Evolutionary conservation across 176 grass and related monocot genomes (phyloP).

Genomic region (Triticum aestivum): DNA sequence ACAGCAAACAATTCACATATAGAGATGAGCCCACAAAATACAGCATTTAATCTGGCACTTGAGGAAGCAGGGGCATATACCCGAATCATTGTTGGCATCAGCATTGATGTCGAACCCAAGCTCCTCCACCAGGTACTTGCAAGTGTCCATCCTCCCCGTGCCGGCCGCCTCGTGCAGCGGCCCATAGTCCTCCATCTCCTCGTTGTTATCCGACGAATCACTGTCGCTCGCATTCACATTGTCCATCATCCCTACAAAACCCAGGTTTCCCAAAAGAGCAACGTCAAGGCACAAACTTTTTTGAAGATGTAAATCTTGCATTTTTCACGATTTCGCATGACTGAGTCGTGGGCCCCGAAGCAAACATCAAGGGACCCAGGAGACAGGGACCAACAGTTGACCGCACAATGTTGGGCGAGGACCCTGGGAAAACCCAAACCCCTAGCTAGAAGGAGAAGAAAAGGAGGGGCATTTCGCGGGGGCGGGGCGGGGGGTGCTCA

Average conservation of each 20-base stretch:
- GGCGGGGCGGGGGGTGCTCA: neutral
- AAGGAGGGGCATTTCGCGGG: neutral
- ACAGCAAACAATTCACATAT: no score
- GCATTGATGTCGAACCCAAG: constrained; percentile 26
- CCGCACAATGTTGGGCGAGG: neutral
- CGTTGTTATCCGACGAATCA: neutral
- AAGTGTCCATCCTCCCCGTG: constrained; percentile 11
- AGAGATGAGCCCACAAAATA: neutral
- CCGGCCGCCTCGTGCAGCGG: constrained; percentile 23
- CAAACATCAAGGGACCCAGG: no score
- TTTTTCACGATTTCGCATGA: neutral
- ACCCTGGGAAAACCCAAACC: neutral
- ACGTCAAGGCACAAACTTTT: neutral
- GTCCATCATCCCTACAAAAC: constrained; percentile 19
- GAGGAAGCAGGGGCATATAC: constrained; percentile 3
- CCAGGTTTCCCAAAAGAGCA: neutral
- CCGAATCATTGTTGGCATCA: neutral
- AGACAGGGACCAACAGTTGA: neutral
- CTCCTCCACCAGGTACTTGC: constrained; percentile 42
- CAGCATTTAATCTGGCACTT: neutral
- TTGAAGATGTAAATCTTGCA: neutral
- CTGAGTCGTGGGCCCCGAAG: neutral
- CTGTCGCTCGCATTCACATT: neutral
- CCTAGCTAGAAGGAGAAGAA: neutral
- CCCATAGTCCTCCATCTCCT: neutral